phyloP scores from a whole-genome alignment of 2,329 filamentous ascomycete species.

The Fonsecaea erecta region DNA sequence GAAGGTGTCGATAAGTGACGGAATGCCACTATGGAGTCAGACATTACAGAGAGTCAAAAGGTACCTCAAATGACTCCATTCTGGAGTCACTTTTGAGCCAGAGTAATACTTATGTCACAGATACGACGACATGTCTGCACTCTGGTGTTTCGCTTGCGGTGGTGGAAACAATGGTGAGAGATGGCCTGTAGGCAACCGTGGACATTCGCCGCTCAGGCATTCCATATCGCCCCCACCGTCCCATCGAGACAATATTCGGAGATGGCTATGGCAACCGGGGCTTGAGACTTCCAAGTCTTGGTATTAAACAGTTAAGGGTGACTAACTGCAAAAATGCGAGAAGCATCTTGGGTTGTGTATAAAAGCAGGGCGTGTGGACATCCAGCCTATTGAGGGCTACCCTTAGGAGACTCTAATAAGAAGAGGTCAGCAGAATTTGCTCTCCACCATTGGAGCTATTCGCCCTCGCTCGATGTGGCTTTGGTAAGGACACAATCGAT shows the following conservation, averaged over 20 bases:
- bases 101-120: conserved; percentile 6
- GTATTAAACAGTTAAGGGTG: too few species aligned
- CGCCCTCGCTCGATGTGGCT: background rate
- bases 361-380: too few species aligned
- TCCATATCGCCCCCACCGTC: background rate
- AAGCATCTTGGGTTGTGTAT: too few species aligned
- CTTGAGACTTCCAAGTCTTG: too few species aligned
- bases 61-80: background rate
- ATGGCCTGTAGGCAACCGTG: background rate
- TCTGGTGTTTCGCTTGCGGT: too few species aligned
- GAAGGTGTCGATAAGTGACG: background rate
- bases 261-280: too few species aligned
- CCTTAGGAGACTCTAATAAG: too few species aligned
- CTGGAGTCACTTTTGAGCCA: background rate
- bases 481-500: background rate
- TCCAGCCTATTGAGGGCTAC: too few species aligned
- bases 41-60: conserved; percentile 50
- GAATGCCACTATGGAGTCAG: conserved; percentile 40
- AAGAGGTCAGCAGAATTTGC: conserved; percentile 1
- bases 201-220: background rate
- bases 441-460: background rate
- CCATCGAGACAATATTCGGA: background rate
- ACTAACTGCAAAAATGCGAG: too few species aligned
- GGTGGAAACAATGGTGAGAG: background rate
- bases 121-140: too few species aligned